phyloP scores from a whole-genome alignment of 768 basidiomycete genomes.

The Boletus subcaerulescens region DNA sequence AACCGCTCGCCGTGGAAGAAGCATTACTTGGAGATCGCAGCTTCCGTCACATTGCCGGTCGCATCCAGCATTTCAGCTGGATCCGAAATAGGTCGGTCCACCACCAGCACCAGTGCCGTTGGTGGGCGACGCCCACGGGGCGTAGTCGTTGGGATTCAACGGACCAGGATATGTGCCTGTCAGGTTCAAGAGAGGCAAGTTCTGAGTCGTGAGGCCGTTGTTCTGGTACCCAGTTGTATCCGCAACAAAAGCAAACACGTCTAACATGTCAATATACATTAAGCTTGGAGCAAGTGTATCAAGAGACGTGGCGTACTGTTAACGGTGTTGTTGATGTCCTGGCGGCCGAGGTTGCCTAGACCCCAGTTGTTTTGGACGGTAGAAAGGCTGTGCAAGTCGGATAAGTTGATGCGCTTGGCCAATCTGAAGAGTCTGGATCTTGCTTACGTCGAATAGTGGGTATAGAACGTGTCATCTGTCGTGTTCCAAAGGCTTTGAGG shows the following conservation, averaged over 20 bases:
- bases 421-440: not conserved
- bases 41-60: too few species aligned
- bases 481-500: slow-evolving; percentile 42
- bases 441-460: slow-evolving; percentile 50
- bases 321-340: slow-evolving; percentile 49
- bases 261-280: slow-evolving; percentile 20
- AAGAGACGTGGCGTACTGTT: slow-evolving; percentile 7
- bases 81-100: slow-evolving; percentile 29
- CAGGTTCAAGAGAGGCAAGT: slow-evolving; percentile 38
- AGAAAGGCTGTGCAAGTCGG: slow-evolving; percentile 31
- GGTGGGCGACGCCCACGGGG: slow-evolving; percentile 43
- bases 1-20: too few species aligned
- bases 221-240: slow-evolving; percentile 40
- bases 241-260: slow-evolving; percentile 54
- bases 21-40: too few species aligned
- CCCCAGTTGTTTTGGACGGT: slow-evolving; percentile 62
- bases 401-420: not conserved
- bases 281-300: not conserved
- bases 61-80: too few species aligned
- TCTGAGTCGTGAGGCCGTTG: slow-evolving; percentile 30
- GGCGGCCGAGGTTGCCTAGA: slow-evolving; percentile 56
- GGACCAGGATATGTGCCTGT: slow-evolving; percentile 43
- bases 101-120: slow-evolving; percentile 40
- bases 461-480: slow-evolving; percentile 53
- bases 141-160: slow-evolving; percentile 40